Evolutionary conservation across 202 grass and related monocot genomes (phyloP).

Genomic region (Cymbopogon flexuosus): DNA sequence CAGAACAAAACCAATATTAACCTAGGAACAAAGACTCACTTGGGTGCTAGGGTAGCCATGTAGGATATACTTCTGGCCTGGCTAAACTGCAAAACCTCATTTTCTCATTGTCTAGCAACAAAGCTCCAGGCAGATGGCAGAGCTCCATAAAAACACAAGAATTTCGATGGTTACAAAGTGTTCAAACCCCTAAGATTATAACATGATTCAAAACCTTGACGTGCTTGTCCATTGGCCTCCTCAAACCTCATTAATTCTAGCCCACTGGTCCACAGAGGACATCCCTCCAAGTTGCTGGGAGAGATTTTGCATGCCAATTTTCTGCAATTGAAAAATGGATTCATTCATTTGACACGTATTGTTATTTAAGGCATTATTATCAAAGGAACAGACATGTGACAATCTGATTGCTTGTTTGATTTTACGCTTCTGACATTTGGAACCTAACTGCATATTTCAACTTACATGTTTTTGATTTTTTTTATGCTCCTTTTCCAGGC

Average conservation of each 20-base stretch:
- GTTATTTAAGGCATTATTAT: not conserved
- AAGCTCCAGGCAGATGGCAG: not conserved
- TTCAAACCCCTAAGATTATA: not conserved
- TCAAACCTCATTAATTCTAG: too few relatives aligned
- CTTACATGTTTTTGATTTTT: not conserved
- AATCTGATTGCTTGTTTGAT: not conserved
- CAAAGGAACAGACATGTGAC: slow-evolving; percentile 2
- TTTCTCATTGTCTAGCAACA: not conserved
- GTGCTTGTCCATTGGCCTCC: too few relatives aligned
- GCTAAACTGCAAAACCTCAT: not conserved
- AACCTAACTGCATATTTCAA: not conserved
- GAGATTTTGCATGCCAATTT: not conserved
- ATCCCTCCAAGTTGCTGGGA: too few relatives aligned
- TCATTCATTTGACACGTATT: not conserved
- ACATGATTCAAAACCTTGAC: not conserved
- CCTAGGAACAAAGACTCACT: not conserved
- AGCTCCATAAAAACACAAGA: not conserved
- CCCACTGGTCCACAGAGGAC: too few relatives aligned
- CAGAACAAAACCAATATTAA: not conserved
- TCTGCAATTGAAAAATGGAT: not conserved
- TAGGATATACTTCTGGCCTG: not conserved
- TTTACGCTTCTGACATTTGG: not conserved
- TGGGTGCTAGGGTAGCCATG: not conserved
- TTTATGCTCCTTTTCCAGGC: slow-evolving; percentile 28
- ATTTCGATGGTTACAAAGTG: not conserved